Evolutionary conservation across 805 yeast species (phyloP).

Genomic region (Candida silvicultrix): DNA sequence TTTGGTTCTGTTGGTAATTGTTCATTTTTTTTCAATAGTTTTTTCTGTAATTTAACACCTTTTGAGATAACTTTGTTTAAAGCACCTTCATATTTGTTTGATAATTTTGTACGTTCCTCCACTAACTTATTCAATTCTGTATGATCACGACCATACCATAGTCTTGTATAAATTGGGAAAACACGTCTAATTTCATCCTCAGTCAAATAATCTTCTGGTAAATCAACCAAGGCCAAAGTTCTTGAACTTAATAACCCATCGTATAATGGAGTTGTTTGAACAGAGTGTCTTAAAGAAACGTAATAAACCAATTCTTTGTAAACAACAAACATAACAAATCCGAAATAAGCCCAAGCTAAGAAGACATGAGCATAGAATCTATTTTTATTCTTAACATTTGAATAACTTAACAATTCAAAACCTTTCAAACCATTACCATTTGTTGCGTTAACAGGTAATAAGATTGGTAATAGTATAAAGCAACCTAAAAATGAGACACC

Average conservation of each 20-base stretch:
- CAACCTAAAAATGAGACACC: conserved; percentile 47
- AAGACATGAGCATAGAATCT: conserved; percentile 62
- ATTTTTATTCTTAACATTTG: conserved; percentile 60
- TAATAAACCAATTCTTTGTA: conserved; percentile 73
- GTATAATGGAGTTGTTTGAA: conserved; percentile 68
- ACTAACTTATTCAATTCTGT: conserved; percentile 47
- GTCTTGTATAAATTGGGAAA: conserved; percentile 56
- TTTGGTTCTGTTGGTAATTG: conserved; percentile 47
- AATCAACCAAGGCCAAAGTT: conserved; percentile 66
- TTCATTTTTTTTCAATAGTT: conserved; percentile 52
- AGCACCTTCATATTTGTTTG: conserved; percentile 59
- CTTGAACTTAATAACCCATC: conserved; percentile 64
- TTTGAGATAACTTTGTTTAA: conserved; percentile 53
- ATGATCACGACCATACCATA: conserved; percentile 63
- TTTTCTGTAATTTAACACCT: conserved; percentile 49
- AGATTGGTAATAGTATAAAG: conserved; percentile 55
- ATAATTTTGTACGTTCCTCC: conserved; percentile 58
- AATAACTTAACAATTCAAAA: conserved; percentile 57
- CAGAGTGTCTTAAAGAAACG: conserved; percentile 63
- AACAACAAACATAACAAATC: conserved; percentile 55
- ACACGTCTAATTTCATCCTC: conserved; percentile 46
- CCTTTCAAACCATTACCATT: conserved; percentile 52
- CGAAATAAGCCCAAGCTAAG: conserved; percentile 69
- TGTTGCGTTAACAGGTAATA: conserved; percentile 71
- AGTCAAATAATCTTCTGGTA: conserved; percentile 37